Base-by-base conservation (phyloP, 176 grass and related monocot species). In the Aegilops umbellulata region DNA sequence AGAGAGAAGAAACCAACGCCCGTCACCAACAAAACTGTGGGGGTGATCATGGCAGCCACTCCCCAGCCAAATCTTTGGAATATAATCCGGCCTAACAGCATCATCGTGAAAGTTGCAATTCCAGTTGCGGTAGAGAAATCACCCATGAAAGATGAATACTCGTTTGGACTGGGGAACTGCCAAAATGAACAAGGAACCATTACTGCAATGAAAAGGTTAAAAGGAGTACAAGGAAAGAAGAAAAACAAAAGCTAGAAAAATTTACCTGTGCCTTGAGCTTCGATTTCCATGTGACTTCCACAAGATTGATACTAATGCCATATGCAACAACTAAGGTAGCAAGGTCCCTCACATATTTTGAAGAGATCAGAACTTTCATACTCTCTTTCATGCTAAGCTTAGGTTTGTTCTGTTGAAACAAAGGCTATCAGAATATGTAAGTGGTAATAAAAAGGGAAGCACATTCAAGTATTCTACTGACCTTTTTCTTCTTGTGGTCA, bases 241-340 rank as follows among this genome's bases (percentile, higher is more conserved):
- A 80, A 34, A 35, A 66, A 81, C 9, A 79, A 3, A 87, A 76
- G 80, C 20, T 66, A 3, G 72, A 47, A 80, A 82, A 78, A n/a
- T 34, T 77, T 89, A 97, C 95, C 95, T 94, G 95, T 61, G 95
- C 95, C 86, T 97, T 97, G 63, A 97, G 95, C 77, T 97, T 97
- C 76, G 92, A 97, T 91, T 97, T 97, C 95, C 95, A 97, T 35
- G 95, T 97, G 60, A 97, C 95, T 81, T 97, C 92, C 5, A 97
- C 90, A 71, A 97, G 88, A 81, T 97, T 97, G 75, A 97, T 97
- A 69, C 95, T 97, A 55, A 97, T 91, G 58, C 90, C 92, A 44
- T 97, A 97, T 42, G 95, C 92, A 88, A 97, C 90, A 47, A 97
- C 95, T 78, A 97, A 86, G 26, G 92, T 97, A 31, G 95, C 95